phyloP scores from a whole-genome alignment of 2,329 filamentous ascomycete species.

The Claviceps monticola region DNA sequence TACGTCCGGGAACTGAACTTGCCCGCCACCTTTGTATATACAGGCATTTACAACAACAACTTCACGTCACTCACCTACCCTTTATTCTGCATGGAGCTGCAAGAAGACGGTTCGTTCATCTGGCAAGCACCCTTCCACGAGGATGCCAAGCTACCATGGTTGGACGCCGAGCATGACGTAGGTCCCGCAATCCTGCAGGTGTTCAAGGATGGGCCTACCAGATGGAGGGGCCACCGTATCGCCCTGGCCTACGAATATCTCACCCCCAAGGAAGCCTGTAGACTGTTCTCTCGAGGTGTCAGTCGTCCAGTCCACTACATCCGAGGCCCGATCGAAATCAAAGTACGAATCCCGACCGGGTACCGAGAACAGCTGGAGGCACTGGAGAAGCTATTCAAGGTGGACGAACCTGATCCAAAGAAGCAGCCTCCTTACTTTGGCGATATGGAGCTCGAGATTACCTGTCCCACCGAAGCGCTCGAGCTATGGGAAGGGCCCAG shows the following conservation, averaged over 20 bases:
- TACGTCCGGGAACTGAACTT: slow-evolving; percentile 74
- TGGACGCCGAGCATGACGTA: slow-evolving; percentile 92
- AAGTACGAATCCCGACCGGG: slow-evolving; percentile 72
- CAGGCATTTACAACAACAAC: slow-evolving; percentile 98
- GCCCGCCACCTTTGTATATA: slow-evolving; percentile 85
- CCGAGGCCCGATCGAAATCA: slow-evolving; percentile 65
- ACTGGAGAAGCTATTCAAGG: slow-evolving; percentile 44
- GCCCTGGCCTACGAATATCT: slow-evolving; percentile 85
- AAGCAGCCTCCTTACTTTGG: slow-evolving; percentile 53
- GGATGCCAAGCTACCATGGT: slow-evolving; percentile 78
- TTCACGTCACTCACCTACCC: slow-evolving; percentile 89
- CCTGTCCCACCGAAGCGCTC: slow-evolving; percentile 61
- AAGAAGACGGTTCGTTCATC: slow-evolving; percentile 69
- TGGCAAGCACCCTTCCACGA: slow-evolving; percentile 94
- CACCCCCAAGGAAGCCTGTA: slow-evolving; percentile 69
- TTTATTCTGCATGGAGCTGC: slow-evolving; percentile 87
- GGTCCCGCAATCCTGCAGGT: slow-evolving; percentile 85
- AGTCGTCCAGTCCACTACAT: slow-evolving; percentile 67
- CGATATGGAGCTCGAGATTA: slow-evolving; percentile 39
- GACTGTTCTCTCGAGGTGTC: slow-evolving; percentile 65
- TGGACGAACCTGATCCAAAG: slow-evolving; percentile 34
- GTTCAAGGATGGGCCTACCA: slow-evolving; percentile 80
- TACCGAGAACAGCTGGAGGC: slow-evolving; percentile 78
- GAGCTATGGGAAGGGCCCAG: slow-evolving; percentile 84
- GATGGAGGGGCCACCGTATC: slow-evolving; percentile 69